Evolutionary conservation across 306 rosid genomes (phyloP).

Genomic region (Prunus campanulata): DNA sequence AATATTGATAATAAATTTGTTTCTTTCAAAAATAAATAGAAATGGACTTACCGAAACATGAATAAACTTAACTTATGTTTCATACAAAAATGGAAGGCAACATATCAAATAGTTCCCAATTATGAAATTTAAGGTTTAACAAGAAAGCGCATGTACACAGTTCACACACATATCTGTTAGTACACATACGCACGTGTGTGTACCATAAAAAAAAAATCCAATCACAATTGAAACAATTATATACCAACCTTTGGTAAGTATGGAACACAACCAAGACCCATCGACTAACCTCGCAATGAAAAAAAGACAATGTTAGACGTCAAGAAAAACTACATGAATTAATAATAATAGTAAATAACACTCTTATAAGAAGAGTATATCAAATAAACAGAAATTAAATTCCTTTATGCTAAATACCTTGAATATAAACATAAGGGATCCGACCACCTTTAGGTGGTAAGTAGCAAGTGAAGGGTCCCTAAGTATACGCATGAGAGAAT

Average conservation of each 20-base stretch:
- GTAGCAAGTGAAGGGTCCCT: constrained; percentile 96
- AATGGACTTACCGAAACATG: background rate
- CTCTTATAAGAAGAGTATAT: background rate
- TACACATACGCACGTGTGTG: background rate
- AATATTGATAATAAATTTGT: background rate
- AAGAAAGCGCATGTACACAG: background rate
- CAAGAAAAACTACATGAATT: constrained; percentile 21
- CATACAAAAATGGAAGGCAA: background rate
- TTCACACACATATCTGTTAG: background rate
- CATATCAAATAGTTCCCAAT: background rate
- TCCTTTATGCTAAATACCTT: constrained; percentile 51
- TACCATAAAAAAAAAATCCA: background rate
- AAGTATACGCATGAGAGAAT: constrained; percentile 94
- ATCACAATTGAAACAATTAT: constrained; percentile 1
- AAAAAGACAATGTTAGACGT: constrained; percentile 30
- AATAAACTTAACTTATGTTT: background rate
- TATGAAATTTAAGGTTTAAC: background rate
- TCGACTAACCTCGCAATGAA: constrained; percentile 69
- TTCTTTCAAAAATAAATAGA: background rate
- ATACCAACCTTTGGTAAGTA: constrained; percentile 91
- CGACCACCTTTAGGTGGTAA: constrained; percentile 88
- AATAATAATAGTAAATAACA: background rate
- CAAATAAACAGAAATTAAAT: background rate
- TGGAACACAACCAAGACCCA: constrained; percentile 95
- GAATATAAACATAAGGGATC: constrained; percentile 97